Percentiles rank a stretch among this genome's conserved stretches.
Evolutionary conservation across 2,329 filamentous ascomycete genomes (phyloP).

Genomic region (Neoascochyta sp.): DNA sequence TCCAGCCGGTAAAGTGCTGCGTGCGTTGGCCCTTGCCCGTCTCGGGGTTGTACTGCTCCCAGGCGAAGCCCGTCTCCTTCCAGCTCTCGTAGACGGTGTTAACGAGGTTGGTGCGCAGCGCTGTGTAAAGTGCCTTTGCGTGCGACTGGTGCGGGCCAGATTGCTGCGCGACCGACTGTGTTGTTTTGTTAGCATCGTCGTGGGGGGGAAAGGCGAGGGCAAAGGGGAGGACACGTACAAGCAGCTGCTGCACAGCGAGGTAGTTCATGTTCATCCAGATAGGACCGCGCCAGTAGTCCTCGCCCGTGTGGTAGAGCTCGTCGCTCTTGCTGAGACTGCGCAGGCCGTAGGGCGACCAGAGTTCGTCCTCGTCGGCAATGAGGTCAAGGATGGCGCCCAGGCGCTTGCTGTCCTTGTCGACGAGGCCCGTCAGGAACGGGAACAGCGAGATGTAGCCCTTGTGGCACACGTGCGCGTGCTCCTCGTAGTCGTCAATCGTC

Average conservation of each 20-base stretch:
- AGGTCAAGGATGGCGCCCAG: slow-evolving; percentile 73
- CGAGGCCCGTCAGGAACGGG: slow-evolving; percentile 80
- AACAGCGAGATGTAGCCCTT: slow-evolving; percentile 94
- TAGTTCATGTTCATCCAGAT: slow-evolving; percentile 99
- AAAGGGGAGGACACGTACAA: slow-evolving; percentile 49
- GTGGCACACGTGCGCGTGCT: slow-evolving; percentile 85
- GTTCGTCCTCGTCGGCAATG: slow-evolving; percentile 72
- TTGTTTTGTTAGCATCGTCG: slow-evolving; percentile 6
- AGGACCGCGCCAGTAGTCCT: slow-evolving; percentile 96
- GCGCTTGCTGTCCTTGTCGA: slow-evolving; percentile 69
- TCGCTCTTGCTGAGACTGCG: slow-evolving; percentile 82
- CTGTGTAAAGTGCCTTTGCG: slow-evolving; percentile 70
- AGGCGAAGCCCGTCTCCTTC: slow-evolving; percentile 90
- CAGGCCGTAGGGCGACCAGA: slow-evolving; percentile 90
- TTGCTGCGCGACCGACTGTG: slow-evolving; percentile 60
- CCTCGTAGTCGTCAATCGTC: slow-evolving; percentile 92
- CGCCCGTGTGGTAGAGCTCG: slow-evolving; percentile 78
- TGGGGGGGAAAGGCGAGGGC: background rate
- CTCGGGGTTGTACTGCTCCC: slow-evolving; percentile 97
- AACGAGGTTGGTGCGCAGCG: slow-evolving; percentile 78
- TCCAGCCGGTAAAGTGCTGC: slow-evolving; percentile 98
- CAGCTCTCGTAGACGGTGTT: slow-evolving; percentile 85
- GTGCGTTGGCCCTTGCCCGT: slow-evolving; percentile 91
- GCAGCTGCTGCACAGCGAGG: slow-evolving; percentile 72
- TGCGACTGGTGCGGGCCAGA: slow-evolving; percentile 64